phyloP scores from a whole-genome alignment of 2,329 filamentous ascomycete species.

The Colletotrichum sublineola region DNA sequence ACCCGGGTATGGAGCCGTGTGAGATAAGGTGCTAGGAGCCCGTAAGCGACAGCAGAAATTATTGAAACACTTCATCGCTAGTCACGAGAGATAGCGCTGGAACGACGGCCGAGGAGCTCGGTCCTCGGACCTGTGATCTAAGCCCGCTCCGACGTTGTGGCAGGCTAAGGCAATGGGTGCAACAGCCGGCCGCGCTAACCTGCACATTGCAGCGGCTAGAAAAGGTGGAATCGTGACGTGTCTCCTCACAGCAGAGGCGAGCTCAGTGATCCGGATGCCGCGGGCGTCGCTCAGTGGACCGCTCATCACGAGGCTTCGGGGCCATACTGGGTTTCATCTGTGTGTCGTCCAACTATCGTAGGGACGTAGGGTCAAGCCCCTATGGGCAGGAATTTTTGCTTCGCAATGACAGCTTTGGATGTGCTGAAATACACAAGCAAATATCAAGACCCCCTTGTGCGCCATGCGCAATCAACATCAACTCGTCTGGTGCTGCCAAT shows the following conservation, averaged over 20 bases:
- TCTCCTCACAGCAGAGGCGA: slow-evolving; percentile 12
- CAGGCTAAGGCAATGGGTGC: background rate
- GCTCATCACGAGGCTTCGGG: background rate
- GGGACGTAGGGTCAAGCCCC: background rate
- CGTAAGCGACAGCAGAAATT: background rate
- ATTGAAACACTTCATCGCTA: background rate
- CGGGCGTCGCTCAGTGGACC: background rate
- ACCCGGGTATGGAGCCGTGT: background rate
- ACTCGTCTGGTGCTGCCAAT: background rate
- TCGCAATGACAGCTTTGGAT: background rate
- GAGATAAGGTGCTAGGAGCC: background rate
- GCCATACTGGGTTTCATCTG: background rate
- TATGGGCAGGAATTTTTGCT: background rate
- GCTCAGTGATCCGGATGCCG: slow-evolving; percentile 1
- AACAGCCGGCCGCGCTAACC: background rate
- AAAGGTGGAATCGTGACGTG: slow-evolving; percentile 11
- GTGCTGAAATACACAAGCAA: background rate
- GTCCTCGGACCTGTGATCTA: slow-evolving; percentile 12
- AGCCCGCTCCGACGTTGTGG: background rate
- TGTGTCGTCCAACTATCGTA: background rate
- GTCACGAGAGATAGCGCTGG: background rate
- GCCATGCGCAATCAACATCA: background rate
- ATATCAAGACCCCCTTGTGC: background rate
- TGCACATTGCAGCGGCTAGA: background rate
- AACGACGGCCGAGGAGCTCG: slow-evolving; percentile 1